A percentile compares a stretch with the other conserved stretches of the same genome.
phyloP scores from a whole-genome alignment of 768 basidiomycete species.

The Tricholoma bakamatsutake region DNA sequence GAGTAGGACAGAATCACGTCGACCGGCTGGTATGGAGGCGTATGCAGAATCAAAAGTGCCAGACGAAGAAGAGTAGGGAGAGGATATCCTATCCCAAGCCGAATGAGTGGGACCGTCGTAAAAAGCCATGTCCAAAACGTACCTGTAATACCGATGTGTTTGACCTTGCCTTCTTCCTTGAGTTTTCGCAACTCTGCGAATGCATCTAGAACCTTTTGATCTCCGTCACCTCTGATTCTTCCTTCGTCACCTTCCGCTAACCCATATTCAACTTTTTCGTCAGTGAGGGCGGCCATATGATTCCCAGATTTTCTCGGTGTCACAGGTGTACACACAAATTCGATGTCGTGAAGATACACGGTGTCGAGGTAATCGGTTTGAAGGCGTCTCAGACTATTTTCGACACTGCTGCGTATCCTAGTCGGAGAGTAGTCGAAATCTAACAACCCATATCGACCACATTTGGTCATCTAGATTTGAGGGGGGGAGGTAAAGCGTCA shows the following conservation, averaged over 20 bases:
- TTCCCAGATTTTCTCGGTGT: slow-evolving; percentile 47
- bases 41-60: slow-evolving; percentile 65
- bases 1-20: slow-evolving; percentile 80
- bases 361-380: slow-evolving; percentile 74
- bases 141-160: slow-evolving; percentile 79
- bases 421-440: slow-evolving; percentile 72
- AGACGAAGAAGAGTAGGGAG: slow-evolving; percentile 81
- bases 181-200: slow-evolving; percentile 58
- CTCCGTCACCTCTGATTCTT: slow-evolving; percentile 59
- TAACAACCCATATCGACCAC: slow-evolving; percentile 65
- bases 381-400: slow-evolving; percentile 60
- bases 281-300: slow-evolving; percentile 47
- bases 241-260: slow-evolving; percentile 51
- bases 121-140: slow-evolving; percentile 6
- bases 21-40: slow-evolving; percentile 60
- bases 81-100: slow-evolving; percentile 55
- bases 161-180: slow-evolving; percentile 68
- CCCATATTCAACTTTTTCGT: slow-evolving; percentile 59
- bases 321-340: slow-evolving; percentile 59
- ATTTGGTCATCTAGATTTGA: slow-evolving; percentile 77
- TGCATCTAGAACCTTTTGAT: slow-evolving; percentile 65
- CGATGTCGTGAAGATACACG: slow-evolving; percentile 82
- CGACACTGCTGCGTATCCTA: slow-evolving; percentile 60
- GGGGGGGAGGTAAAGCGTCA: not conserved
- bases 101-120: not conserved